Base-by-base conservation (phyloP, 257 asterid genomes). In the Lantana camara region DNA sequence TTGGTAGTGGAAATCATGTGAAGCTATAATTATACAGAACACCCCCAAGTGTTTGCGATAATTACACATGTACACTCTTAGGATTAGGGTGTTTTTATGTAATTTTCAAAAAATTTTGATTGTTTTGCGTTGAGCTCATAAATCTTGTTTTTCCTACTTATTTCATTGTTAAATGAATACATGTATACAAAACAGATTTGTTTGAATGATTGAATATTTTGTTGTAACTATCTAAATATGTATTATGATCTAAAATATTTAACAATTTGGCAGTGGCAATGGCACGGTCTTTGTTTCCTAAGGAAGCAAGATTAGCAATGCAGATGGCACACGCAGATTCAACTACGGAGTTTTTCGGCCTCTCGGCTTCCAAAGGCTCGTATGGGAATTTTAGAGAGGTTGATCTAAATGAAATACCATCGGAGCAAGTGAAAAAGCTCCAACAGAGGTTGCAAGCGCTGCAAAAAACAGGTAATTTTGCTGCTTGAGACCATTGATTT, bases 221-320 rank as follows among this genome's bases (percentile, higher is more conserved):
- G 4, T 27, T 27, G 32, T 27, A 27, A 27, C 32, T 5, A 5
- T 56, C 42, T 29, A 16, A 34, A 57, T 23, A 60, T 15, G n/a
- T 15, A 23, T 60, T 27, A 9, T 46, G 52, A 14, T 44, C 49
- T 27, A 5, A 27, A 12, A 44, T 14, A 44, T n/a, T 44, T 14
- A 40, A 69, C 50, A 17, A 8, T 44, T 49, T 73, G 46, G 66
- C 77, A 91, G 98, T 92, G 76, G 97, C 96, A 53, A 78, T 92
- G 85, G 98, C 98, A n/a, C 82, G 95, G 38, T 61, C 83, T 29
- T 61, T 86, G 61, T 92, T 83, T 66, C 98, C 98, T 9, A 66
- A 49, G 20, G 91, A 92, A 83, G 98, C 98, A 15, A 81, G 65
- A 41, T 35, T 92, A 63, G 98, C 98, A 8, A 92, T 89, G 98